phyloP scores from a whole-genome alignment of 345 rosid species.

The Mallotus nudiflorus region DNA sequence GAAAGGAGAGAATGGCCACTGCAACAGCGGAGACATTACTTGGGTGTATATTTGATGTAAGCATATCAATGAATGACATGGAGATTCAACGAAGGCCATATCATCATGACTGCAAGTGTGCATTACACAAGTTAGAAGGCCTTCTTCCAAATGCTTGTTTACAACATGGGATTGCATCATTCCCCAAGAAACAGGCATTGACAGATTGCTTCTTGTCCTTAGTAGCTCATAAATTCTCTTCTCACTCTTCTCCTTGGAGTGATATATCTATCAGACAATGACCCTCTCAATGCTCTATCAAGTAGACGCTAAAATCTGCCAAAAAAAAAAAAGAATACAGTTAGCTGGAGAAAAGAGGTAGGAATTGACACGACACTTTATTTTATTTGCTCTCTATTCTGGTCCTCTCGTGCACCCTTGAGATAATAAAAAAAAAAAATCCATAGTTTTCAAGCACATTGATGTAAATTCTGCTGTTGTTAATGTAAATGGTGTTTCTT shows the following conservation, averaged over 20 bases:
- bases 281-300: no score
- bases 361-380: no score
- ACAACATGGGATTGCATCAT: conserved; percentile 8
- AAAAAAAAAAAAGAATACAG: no score
- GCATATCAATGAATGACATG: conserved; percentile 15
- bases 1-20: conserved; percentile 15
- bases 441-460: no score
- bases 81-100: conserved; percentile 39
- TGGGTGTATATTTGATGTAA: conserved; percentile 16
- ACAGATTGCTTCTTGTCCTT: background rate
- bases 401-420: no score
- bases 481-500: no score
- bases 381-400: no score
- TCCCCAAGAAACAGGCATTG: conserved; percentile 14
- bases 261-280: background rate
- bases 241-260: background rate
- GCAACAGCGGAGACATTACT: conserved; percentile 23
- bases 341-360: no score
- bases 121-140: conserved; percentile 32
- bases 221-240: background rate
- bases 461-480: no score
- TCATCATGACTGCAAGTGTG: conserved; percentile 42
- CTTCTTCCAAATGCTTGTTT: conserved; percentile 12
- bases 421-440: no score
- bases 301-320: no score